Percentiles rank a stretch among this genome's conserved stretches.
These are phyloP conservation scores for Casuarina equisetifolia DNA, from an alignment of 306 rosid species.

Conservation along the genomic window DNA sequence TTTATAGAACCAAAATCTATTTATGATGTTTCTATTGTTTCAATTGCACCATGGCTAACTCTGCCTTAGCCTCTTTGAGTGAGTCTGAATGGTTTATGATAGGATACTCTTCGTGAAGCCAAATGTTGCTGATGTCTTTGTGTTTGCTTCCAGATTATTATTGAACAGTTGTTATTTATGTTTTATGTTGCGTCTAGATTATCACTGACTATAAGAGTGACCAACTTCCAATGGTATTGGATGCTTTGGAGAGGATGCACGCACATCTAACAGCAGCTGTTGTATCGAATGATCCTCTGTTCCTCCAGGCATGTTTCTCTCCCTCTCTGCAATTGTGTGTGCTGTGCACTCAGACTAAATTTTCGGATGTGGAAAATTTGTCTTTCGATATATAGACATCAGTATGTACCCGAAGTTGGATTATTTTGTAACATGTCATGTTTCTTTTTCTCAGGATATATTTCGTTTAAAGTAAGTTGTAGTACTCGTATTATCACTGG, in stretches of 20 bases:
- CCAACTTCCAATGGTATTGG: slow-evolving; percentile 77
- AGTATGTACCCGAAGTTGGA: not conserved
- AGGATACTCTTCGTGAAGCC: not conserved
- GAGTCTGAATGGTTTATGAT: not conserved
- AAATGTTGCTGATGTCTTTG: slow-evolving; percentile 10
- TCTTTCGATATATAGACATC: not conserved
- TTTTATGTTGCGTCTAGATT: slow-evolving; percentile 43
- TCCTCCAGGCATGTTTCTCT: slow-evolving; percentile 62
- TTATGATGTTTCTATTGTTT: not conserved
- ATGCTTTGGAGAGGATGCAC: slow-evolving; percentile 83
- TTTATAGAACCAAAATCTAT: not conserved
- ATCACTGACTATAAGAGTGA: slow-evolving; percentile 66
- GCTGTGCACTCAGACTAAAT: no score
- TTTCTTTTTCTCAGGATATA: not conserved
- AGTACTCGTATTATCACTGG: not conserved
- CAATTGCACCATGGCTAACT: not conserved
- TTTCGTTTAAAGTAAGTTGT: not conserved
- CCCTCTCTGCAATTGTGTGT: not conserved
- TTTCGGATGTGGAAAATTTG: not conserved
- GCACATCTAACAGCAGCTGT: slow-evolving; percentile 94
- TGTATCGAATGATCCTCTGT: slow-evolving; percentile 80
- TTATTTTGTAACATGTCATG: not conserved
- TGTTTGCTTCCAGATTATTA: slow-evolving; percentile 28
- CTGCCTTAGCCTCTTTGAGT: not conserved
- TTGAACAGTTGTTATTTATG: slow-evolving; percentile 3